Base-by-base conservation (phyloP, 2,329 filamentous ascomycete species). In the Purpureocillium takamizusanense region DNA sequence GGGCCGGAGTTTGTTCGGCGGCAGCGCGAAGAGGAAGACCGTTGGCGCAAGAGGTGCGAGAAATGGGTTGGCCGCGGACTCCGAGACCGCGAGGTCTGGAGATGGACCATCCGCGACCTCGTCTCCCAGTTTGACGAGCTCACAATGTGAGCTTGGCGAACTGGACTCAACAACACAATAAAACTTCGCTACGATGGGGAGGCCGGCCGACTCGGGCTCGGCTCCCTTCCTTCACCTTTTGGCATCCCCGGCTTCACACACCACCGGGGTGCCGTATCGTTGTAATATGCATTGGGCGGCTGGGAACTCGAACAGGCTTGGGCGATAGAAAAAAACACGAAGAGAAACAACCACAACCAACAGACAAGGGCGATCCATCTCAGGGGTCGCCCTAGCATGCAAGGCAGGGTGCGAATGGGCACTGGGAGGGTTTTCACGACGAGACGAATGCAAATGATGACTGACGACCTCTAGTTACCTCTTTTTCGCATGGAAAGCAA, bases 1-100 rank as follows among this genome's bases (percentile, higher is more conserved):
- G 92, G 92, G 0, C 92, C 90, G 3, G 87, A 94, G 59, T 98
- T 97, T 55, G 81, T 97, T 46, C 75, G 82, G 51, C 74, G 89
- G 46, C 90, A 97, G 56, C 76, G 85, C 42, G 87, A 90, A 53
- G 92, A 98, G 62, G 92, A 98, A 63, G 82, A 86, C 35, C 75
- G 86, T 44, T 98, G 92, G 92, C 75, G 83, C 49, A 81, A 81
- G 58, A 90, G 89, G 63, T 90, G 90, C 49, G 82, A 85, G 56
- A 81, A 77, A 52, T 98, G 92, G 92, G 76, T 90, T 46, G 74
- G 74, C 37, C 65, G 72, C 46, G 70, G 74, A 36, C 61, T 66
- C 25, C 65, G 71, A 41, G 69, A 77, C 45, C 69, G 71, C 50
- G 73, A 74, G 46, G 68, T 73, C 38, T 88, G 84, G 86, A 76